Evolutionary conservation across 2,329 filamentous ascomycete species (phyloP).

Genomic region (Clonostachys rosea): DNA sequence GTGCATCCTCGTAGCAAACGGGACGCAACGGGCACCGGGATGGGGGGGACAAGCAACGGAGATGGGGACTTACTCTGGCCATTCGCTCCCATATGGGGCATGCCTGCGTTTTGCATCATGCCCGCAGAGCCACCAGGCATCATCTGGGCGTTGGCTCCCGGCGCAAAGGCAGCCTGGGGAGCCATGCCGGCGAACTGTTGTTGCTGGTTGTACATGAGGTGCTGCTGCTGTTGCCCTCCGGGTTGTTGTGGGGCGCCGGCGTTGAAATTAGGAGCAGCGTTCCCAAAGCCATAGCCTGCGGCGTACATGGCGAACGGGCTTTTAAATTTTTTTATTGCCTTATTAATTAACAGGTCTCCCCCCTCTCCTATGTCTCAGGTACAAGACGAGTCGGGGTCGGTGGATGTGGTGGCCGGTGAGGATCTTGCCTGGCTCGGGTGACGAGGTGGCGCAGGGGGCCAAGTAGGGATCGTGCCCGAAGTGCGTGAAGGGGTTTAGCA

Average conservation of each 20-base stretch:
- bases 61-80: conserved; percentile 48
- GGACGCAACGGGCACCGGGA: background rate
- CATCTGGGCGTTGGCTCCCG: conserved; percentile 48
- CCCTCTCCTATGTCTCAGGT: no score
- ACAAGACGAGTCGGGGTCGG: no score
- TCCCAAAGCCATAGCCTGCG: conserved; percentile 49
- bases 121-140: conserved; percentile 49
- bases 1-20: no score
- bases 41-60: background rate
- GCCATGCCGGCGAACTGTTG: conserved; percentile 52
- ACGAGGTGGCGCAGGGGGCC: no score
- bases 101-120: conserved; percentile 60
- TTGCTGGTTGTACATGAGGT: conserved; percentile 48
- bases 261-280: conserved; percentile 48
- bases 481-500: no score
- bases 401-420: no score
- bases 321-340: no score
- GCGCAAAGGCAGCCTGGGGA: conserved; percentile 45
- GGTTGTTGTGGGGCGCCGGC: conserved; percentile 39
- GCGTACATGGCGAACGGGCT: conserved; percentile 40
- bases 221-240: conserved; percentile 27
- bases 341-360: no score
- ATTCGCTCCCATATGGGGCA: conserved; percentile 55
- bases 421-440: no score
- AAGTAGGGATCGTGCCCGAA: no score